Percentiles rank a stretch among this genome's conserved stretches.
phyloP scores from a whole-genome alignment of 192 early-diverging fungal genomes.

The Umbelopsis sp. region DNA sequence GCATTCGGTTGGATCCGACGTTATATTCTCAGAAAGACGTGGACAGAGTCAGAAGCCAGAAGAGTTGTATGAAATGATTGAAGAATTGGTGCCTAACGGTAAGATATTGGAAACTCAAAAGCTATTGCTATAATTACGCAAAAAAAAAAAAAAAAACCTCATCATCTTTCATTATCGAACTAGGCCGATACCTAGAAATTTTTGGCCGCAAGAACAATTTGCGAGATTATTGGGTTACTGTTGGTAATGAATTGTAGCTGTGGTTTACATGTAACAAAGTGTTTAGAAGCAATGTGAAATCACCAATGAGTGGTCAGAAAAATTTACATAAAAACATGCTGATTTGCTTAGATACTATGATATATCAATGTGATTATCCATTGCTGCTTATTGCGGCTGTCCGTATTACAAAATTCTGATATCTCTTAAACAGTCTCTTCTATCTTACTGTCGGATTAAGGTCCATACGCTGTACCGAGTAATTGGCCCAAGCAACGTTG shows the following conservation, averaged over 20 bases:
- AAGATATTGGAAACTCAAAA: not conserved
- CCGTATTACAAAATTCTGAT: no score
- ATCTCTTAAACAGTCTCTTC: no score
- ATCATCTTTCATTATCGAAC: not conserved
- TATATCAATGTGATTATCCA: no score
- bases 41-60: slow-evolving; percentile 98
- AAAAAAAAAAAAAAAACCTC: no score
- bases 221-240: slow-evolving; percentile 94
- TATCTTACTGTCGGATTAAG: no score
- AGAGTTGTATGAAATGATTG: slow-evolving; percentile 94
- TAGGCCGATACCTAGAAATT: slow-evolving; percentile 89
- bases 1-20: slow-evolving; percentile 80
- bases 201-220: slow-evolving; percentile 97
- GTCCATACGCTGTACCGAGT: no score
- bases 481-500: no score
- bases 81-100: slow-evolving; percentile 89
- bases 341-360: no score
- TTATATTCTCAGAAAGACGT: slow-evolving; percentile 91
- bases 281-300: not conserved
- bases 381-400: no score
- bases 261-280: no score
- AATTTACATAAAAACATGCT: no score
- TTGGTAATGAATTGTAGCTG: slow-evolving; percentile 91
- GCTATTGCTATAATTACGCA: not conserved
- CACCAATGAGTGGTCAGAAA: not conserved